These are phyloP conservation scores for Cinchona pubescens DNA, from an alignment of 257 asterid genomes.

Conservation along the genomic window DNA sequence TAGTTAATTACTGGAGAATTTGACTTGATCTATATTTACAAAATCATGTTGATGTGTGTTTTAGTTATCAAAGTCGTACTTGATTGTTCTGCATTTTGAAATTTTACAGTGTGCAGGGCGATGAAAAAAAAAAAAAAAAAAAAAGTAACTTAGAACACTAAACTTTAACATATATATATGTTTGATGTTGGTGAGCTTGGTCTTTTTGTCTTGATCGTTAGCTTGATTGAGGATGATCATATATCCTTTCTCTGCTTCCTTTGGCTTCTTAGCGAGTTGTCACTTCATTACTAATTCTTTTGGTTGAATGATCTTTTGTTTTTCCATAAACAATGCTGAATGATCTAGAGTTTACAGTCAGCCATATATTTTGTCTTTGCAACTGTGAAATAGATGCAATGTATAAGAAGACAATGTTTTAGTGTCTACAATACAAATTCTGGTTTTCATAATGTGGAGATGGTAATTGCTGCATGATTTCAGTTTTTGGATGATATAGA, in stretches of 20 bases:
- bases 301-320: background rate
- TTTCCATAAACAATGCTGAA: too few species aligned
- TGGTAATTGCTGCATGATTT: background rate
- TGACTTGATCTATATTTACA: background rate
- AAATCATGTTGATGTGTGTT: background rate
- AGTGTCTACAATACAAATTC: background rate
- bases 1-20: background rate
- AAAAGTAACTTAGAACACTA: background rate
- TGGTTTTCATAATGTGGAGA: background rate
- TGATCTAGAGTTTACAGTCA: too few species aligned
- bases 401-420: background rate
- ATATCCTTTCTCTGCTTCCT: background rate
- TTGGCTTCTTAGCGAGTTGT: background rate
- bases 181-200: background rate
- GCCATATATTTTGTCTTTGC: background rate
- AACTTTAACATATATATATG: too few species aligned
- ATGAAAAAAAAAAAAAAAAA: background rate
- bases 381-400: background rate
- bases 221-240: background rate
- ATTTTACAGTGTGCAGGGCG: background rate
- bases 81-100: background rate
- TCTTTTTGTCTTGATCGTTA: background rate
- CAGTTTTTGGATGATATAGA: background rate
- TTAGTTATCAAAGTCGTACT: background rate
- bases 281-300: too few species aligned